Evolutionary conservation across 2,329 filamentous ascomycete genomes (phyloP).

Genomic region (Penicillium sp.): DNA sequence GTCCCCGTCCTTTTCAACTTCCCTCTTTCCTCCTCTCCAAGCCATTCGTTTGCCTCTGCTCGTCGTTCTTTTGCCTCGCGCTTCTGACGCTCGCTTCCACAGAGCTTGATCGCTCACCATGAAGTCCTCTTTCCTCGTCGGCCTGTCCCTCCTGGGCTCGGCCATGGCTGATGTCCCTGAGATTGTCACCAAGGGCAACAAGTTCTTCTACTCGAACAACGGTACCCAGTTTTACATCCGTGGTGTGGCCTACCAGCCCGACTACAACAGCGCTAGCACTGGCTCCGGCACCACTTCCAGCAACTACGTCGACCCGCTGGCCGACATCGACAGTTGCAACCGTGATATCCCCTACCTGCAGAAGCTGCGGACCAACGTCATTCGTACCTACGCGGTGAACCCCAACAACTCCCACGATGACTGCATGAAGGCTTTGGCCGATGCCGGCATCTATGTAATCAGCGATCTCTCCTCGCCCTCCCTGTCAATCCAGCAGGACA

Average conservation of each 20-base stretch:
- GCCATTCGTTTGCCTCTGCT: slow-evolving; percentile 3
- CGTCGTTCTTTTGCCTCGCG: slow-evolving; percentile 12
- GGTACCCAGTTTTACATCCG: slow-evolving; percentile 77
- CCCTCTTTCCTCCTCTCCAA: slow-evolving; percentile 9
- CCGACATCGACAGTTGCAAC: slow-evolving; percentile 67
- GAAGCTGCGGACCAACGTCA: slow-evolving; percentile 81
- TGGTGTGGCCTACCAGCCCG: slow-evolving; percentile 89
- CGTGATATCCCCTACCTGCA: slow-evolving; percentile 81
- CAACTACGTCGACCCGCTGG: slow-evolving; percentile 77
- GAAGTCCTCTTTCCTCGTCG: slow-evolving; percentile 54
- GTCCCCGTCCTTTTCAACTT: slow-evolving; percentile 17
- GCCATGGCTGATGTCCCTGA: slow-evolving; percentile 55
- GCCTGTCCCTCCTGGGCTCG: slow-evolving; percentile 52
- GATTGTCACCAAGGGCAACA: slow-evolving; percentile 68
- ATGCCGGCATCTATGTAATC: slow-evolving; percentile 91
- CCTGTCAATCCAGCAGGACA: slow-evolving; percentile 79
- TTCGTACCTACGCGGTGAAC: slow-evolving; percentile 93
- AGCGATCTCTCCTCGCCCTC: slow-evolving; percentile 82
- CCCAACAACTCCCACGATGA: slow-evolving; percentile 70
- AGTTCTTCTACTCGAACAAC: slow-evolving; percentile 87
- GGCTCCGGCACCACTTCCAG: slow-evolving; percentile 22
- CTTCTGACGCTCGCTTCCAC: slow-evolving; percentile 15
- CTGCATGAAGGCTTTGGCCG: slow-evolving; percentile 80
- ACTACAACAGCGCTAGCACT: slow-evolving; percentile 50
- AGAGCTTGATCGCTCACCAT: slow-evolving; percentile 43